These are phyloP conservation scores for Raddia guianensis DNA, from an alignment of 176 grass and related monocot species.

Conservation along the genomic window DNA sequence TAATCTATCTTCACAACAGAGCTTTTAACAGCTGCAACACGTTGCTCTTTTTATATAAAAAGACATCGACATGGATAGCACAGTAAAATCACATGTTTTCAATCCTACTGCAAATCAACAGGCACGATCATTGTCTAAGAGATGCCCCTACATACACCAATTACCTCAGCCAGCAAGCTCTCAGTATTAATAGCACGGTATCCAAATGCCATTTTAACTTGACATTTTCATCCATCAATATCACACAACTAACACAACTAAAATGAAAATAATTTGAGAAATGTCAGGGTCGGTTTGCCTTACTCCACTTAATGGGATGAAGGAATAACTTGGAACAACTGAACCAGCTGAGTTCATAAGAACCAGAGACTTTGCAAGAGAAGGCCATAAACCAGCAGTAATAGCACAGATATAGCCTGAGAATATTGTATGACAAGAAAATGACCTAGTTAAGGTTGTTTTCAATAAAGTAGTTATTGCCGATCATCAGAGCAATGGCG, in stretches of 20 bases:
- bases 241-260: constrained; percentile 11
- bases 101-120: neutral
- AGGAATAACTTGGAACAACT: constrained; percentile 76
- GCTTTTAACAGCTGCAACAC: constrained; percentile 9
- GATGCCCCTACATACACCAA: neutral
- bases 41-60: constrained; percentile 13
- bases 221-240: constrained; percentile 31
- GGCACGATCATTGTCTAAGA: constrained; percentile 23
- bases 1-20: constrained; percentile 10
- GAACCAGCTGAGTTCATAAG: constrained; percentile 90
- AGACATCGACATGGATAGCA: constrained; percentile 22
- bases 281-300: constrained; percentile 8
- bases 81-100: neutral
- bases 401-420: constrained; percentile 85
- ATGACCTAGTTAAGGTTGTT: constrained; percentile 5
- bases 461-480: constrained; percentile 5
- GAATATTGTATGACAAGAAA: constrained; percentile 29
- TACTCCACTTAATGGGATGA: constrained; percentile 69
- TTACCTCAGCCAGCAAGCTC: neutral
- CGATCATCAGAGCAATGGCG: constrained; percentile 9
- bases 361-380: constrained; percentile 81
- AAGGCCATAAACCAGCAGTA: constrained; percentile 77
- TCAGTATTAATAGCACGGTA: neutral
- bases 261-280: neutral
- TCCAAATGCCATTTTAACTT: constrained; percentile 1